Conservation (phyloP, 2,329 filamentous ascomycete species). For the Teratosphaeria epicoccoides region DNA sequence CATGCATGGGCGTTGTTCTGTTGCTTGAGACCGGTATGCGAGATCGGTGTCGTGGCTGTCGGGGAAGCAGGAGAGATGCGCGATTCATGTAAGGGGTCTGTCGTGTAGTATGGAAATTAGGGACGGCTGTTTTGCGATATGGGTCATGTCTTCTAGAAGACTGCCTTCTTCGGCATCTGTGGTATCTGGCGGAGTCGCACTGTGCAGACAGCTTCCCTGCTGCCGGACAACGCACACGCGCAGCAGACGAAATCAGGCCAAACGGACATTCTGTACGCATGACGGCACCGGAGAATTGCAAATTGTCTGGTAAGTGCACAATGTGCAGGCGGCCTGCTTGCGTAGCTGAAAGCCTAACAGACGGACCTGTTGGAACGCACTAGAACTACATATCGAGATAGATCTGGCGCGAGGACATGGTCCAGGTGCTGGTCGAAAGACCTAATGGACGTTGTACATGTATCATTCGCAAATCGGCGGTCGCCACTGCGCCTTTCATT, state of each 20-base stretch:
- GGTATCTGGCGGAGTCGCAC: constrained; percentile 11
- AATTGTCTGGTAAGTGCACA: neutral
- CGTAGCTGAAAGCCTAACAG: neutral
- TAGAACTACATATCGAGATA: no score
- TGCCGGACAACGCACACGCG: constrained; percentile 13
- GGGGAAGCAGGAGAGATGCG: neutral
- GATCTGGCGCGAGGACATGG: neutral
- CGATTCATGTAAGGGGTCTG: neutral
- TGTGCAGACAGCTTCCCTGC: constrained; percentile 13
- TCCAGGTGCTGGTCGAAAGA: neutral
- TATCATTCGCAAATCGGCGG: neutral
- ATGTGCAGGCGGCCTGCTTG: neutral
- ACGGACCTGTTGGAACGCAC: neutral
- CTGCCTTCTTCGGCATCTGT: constrained; percentile 11
- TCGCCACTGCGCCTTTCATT: neutral
- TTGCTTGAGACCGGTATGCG: no score
- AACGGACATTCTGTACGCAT: constrained; percentile 11
- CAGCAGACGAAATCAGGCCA: constrained; percentile 10
- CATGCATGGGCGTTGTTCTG: neutral
- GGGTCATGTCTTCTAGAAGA: constrained; percentile 3
- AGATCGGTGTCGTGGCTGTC: neutral
- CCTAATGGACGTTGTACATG: neutral
- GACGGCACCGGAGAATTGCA: constrained; percentile 3
- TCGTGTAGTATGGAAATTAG: no score
- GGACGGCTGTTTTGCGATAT: neutral